phyloP scores from a whole-genome alignment of 257 asterid species.

The Solanum okadae region DNA sequence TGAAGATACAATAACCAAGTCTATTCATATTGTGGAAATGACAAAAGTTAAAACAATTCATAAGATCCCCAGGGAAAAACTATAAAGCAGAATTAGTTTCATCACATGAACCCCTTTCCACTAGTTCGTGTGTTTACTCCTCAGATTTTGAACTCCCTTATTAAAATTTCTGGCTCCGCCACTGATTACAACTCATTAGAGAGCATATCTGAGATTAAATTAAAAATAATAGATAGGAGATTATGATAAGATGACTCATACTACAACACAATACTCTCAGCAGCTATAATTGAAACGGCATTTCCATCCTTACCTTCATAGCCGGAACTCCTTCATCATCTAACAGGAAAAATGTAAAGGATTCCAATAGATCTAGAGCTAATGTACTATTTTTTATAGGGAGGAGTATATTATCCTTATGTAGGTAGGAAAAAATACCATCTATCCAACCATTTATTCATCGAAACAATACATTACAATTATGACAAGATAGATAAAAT shows the following conservation, averaged over 20 bases:
- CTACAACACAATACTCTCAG: background rate
- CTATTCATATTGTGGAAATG: background rate
- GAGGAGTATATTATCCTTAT: too few species aligned
- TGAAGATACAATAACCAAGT: background rate
- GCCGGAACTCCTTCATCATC: slow-evolving; percentile 87
- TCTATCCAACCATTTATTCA: too few species aligned
- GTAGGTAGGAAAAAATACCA: too few species aligned
- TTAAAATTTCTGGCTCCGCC: too few species aligned
- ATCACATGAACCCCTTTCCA: background rate
- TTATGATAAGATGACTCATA: background rate
- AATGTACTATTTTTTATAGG: too few species aligned
- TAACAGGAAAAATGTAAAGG: slow-evolving; percentile 69
- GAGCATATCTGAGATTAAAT: background rate
- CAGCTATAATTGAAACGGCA: background rate
- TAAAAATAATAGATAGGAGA: background rate
- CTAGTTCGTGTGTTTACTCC: too few species aligned
- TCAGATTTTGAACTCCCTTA: too few species aligned
- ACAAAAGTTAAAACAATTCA: background rate
- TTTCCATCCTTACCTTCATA: slow-evolving; percentile 44
- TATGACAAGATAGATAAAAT: too few species aligned
- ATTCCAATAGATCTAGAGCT: slow-evolving; percentile 45
- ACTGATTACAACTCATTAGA: background rate
- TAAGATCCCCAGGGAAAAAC: background rate
- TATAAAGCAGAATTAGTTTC: background rate
- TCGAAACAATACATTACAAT: too few species aligned